Evolutionary conservation across 495 filamentous ascomycete genomes (phyloP), one percentile per base, ranked within the genome.

Genomic region (Viridothelium virens): DNA sequence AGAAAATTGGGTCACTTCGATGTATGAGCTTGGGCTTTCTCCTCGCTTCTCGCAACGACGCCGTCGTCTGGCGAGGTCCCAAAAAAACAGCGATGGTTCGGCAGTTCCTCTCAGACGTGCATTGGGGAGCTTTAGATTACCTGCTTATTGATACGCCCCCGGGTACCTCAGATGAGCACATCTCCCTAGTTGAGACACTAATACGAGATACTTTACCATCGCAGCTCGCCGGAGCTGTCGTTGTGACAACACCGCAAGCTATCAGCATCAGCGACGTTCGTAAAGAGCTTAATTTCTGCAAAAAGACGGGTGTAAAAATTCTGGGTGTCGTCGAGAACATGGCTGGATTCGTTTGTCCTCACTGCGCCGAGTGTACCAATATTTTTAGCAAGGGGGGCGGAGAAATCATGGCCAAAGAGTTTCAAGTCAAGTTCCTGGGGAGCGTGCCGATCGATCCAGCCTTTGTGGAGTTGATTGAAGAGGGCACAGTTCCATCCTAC

Each of bases 61-160:
- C 92, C 2, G 91, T 98, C 0, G 91, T 98, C 65, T 98, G 94
- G 94, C 86, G 94, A 59, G 94, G 94, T 0, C 94, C 94, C 0
- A 98, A 98, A 78, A 98, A 98, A 79, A 98, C 95, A 9, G 95
- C 95, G 38, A 97, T 98, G 94, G 92, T 98, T 50, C 87, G 90
- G 38, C 94, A 98, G 72, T 97, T 98, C 73, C 80, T 97, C 34
- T 86, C 88, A 0, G 91, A 96, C 74, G 93, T 96, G 5, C 83
- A 87, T n/a, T 98, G 94, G 94, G 89, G 87, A 38, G 80, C 84
- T 11, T 83, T 91, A 38, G 91, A 96, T 75, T 96, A 90, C 76
- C 82, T 98, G 10, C 83, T 98, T 63, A 88, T 98, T 69, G 94
- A 98, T 78, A 98, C 94, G 2, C 94, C 94, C 36, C 94, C 94